Evolutionary conservation across 2,329 filamentous ascomycete species (phyloP).

Genomic region (Penicillium brevicompactum): DNA sequence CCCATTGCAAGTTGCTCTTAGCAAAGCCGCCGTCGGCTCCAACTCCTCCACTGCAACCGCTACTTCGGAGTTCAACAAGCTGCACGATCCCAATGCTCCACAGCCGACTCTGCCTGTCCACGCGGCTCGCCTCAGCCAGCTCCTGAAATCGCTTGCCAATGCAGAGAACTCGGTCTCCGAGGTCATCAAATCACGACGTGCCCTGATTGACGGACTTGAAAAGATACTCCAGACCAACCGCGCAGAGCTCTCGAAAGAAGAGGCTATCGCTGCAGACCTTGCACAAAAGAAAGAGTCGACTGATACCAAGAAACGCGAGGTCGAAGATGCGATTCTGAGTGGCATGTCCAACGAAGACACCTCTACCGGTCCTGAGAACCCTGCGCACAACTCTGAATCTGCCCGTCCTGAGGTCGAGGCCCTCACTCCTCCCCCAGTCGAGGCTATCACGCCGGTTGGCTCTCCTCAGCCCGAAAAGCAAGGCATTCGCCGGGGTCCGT

Average conservation of each 20-base stretch:
- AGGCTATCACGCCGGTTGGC: constrained; percentile 55
- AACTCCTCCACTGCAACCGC: constrained; percentile 70
- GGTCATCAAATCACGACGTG: constrained; percentile 80
- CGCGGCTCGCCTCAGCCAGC: constrained; percentile 81
- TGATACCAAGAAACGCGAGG: constrained; percentile 80
- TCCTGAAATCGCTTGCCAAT: constrained; percentile 85
- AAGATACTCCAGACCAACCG: constrained; percentile 77
- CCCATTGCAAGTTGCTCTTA: constrained; percentile 70
- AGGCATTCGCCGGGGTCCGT: constrained; percentile 33
- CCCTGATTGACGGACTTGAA: constrained; percentile 78
- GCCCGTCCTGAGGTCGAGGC: constrained; percentile 79
- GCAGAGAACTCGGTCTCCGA: constrained; percentile 89
- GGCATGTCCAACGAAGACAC: constrained; percentile 68
- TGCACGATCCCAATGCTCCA: constrained; percentile 69
- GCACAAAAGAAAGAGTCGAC: constrained; percentile 68
- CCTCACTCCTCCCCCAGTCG: constrained; percentile 76
- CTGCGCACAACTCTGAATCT: constrained; percentile 31
- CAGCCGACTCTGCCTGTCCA: constrained; percentile 85
- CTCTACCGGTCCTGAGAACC: constrained; percentile 46
- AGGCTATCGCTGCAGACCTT: constrained; percentile 66
- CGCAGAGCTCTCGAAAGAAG: constrained; percentile 68
- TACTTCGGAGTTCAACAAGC: constrained; percentile 79
- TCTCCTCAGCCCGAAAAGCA: constrained; percentile 45
- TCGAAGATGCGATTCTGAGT: constrained; percentile 89
- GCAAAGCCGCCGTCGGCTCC: constrained; percentile 70